phyloP scores from a whole-genome alignment of 768 basidiomycete species.

The Dentipellis fragilis region DNA sequence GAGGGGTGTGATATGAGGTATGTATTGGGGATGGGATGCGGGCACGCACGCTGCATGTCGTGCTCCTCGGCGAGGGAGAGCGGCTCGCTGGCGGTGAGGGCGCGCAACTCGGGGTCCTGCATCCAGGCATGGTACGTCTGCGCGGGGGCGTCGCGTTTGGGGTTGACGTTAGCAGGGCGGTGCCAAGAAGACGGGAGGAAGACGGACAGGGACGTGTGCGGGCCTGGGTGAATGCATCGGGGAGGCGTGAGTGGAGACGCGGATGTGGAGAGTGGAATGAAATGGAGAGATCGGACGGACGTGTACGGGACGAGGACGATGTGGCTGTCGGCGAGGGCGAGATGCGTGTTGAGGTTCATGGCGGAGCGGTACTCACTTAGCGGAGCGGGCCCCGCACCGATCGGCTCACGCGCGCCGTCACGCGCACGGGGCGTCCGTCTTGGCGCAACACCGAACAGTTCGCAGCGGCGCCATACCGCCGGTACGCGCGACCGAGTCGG shows the following conservation, averaged over 20 bases:
- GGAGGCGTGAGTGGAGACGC: not conserved
- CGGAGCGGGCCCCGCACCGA: too few species aligned
- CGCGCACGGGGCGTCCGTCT: too few species aligned
- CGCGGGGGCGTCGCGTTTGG: not conserved
- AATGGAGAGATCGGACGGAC: slow-evolving; percentile 18
- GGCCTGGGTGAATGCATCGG: slow-evolving; percentile 13
- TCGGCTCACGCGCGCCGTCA: too few species aligned
- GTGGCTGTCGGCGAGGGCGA: slow-evolving; percentile 52
- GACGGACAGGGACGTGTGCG: slow-evolving; percentile 35
- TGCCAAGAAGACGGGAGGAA: not conserved
- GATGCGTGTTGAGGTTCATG: slow-evolving; percentile 63
- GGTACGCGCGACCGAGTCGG: too few species aligned
- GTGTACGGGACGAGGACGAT: slow-evolving; percentile 79
- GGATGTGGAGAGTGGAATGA: not conserved
- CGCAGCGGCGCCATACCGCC: too few species aligned
- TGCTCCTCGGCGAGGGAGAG: slow-evolving; percentile 74
- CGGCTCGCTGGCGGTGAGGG: slow-evolving; percentile 78
- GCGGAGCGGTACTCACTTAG: too few species aligned
- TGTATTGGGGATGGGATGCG: not conserved
- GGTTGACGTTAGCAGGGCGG: not conserved
- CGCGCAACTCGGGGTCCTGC: slow-evolving; percentile 59
- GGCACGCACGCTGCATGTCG: slow-evolving; percentile 72
- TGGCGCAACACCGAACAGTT: too few species aligned
- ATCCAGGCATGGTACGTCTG: slow-evolving; percentile 90
- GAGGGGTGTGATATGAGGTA: not conserved